Conservation (phyloP, 139 green algal genomes). For the Yamagishiella unicocca region DNA sequence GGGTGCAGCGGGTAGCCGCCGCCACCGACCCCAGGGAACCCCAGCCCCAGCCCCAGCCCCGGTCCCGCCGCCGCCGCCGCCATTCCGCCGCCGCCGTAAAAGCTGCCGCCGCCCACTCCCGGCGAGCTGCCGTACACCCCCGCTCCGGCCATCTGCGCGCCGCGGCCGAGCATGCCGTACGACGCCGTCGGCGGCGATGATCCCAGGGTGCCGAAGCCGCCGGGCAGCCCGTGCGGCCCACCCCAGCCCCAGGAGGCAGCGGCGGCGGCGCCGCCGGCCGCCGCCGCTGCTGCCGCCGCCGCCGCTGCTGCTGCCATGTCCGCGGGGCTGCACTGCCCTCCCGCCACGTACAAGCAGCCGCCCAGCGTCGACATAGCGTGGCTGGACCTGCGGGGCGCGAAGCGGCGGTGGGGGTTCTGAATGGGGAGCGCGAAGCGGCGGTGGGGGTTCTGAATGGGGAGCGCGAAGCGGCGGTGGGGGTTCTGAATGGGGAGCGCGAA, state of each 20-base stretch:
- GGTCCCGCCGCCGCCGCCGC: not conserved
- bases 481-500: not conserved
- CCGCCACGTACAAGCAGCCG: slow-evolving; percentile 71
- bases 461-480: not conserved
- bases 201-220: too few species aligned
- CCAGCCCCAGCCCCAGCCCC: not conserved
- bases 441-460: not conserved
- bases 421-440: not conserved
- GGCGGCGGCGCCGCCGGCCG: too few species aligned
- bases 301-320: too few species aligned
- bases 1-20: too few species aligned
- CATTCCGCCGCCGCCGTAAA: not conserved
- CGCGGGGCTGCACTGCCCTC: slow-evolving; percentile 63
- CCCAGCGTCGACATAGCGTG: slow-evolving; percentile 64
- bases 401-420: too few species aligned
- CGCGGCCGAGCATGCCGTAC: too few species aligned
- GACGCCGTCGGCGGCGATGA: too few species aligned
- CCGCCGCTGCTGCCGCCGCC: too few species aligned
- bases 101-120: not conserved
- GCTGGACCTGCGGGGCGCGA: too few species aligned
- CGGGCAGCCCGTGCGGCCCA: too few species aligned
- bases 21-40: not conserved
- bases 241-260: too few species aligned
- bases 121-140: slow-evolving; percentile 6
- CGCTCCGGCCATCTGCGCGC: not conserved